These are phyloP conservation scores for Colletotrichum karsti DNA, from an alignment of 2,329 filamentous ascomycete species.

Conservation along the genomic window DNA sequence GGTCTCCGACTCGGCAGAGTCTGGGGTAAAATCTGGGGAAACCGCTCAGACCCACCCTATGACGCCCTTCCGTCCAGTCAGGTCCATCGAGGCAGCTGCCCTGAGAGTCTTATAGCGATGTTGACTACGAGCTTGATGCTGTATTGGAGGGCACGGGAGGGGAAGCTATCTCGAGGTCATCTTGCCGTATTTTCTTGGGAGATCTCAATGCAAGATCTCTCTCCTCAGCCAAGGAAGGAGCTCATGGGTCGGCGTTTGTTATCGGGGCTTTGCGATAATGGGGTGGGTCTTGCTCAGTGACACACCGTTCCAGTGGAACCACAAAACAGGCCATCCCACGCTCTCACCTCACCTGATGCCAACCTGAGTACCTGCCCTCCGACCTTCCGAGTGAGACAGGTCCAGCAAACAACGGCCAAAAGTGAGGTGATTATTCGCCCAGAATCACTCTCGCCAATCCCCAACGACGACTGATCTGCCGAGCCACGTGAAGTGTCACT, in stretches of 20 bases:
- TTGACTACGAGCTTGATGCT: neutral
- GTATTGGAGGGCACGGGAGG: neutral
- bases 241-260: neutral
- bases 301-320: slow-evolving; percentile 10
- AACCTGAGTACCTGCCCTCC: neutral
- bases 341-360: slow-evolving; percentile 19
- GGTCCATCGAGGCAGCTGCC: neutral
- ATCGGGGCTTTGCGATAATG: neutral
- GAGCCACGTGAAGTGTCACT: slow-evolving; percentile 1
- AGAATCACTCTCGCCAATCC: neutral
- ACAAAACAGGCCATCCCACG: slow-evolving; percentile 23
- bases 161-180: neutral
- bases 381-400: slow-evolving; percentile 9
- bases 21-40: slow-evolving; percentile 31
- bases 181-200: neutral
- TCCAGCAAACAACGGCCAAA: neutral
- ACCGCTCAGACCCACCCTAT: neutral
- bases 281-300: neutral
- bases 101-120: neutral
- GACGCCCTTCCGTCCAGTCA: neutral
- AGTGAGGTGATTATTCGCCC: neutral
- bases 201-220: slow-evolving; percentile 1
- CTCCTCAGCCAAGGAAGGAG: too few relatives aligned
- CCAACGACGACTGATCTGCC: slow-evolving; percentile 14
- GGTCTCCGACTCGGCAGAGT: slow-evolving; percentile 16